A percentile compares a stretch with the other conserved stretches of the same genome.
These are phyloP conservation scores for Coemansia sp. DNA, from an alignment of 371 early-diverging fungal genomes.

Conservation along the genomic window DNA sequence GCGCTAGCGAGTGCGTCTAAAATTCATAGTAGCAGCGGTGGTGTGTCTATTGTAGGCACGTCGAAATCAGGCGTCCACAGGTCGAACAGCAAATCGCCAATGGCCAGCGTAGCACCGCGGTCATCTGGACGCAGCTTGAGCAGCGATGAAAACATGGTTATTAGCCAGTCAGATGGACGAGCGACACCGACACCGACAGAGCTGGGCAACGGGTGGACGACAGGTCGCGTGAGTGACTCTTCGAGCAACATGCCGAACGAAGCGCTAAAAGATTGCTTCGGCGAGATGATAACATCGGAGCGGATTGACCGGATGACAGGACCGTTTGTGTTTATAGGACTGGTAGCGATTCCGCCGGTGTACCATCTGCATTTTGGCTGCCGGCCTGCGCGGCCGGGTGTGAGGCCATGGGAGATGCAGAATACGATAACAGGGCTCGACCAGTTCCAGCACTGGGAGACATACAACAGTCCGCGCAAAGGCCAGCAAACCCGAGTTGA, in stretches of 20 bases:
- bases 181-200: neutral
- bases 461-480: too few relatives aligned
- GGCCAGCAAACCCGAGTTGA: neutral
- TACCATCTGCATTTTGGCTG: slow-evolving; percentile 20
- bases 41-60: slow-evolving; percentile 29
- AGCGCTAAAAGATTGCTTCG: slow-evolving; percentile 7
- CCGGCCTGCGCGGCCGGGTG: slow-evolving; percentile 5
- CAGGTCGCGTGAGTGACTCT: neutral
- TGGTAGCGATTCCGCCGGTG: neutral
- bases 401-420: neutral
- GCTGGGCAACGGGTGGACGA: slow-evolving; percentile 1
- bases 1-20: neutral
- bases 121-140: slow-evolving; percentile 1
- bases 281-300: slow-evolving; percentile 7
- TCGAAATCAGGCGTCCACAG: neutral
- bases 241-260: neutral
- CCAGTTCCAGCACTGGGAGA: slow-evolving; percentile 12
- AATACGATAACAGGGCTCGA: neutral
- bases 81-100: neutral
- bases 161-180: neutral
- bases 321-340: slow-evolving; percentile 22
- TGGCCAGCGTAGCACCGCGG: slow-evolving; percentile 4
- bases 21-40: slow-evolving; percentile 9
- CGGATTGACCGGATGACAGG: slow-evolving; percentile 18
- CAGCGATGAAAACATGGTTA: neutral